Conservation (phyloP, 1,139 yeast species). For the Saccharomyces uvarum region DNA sequence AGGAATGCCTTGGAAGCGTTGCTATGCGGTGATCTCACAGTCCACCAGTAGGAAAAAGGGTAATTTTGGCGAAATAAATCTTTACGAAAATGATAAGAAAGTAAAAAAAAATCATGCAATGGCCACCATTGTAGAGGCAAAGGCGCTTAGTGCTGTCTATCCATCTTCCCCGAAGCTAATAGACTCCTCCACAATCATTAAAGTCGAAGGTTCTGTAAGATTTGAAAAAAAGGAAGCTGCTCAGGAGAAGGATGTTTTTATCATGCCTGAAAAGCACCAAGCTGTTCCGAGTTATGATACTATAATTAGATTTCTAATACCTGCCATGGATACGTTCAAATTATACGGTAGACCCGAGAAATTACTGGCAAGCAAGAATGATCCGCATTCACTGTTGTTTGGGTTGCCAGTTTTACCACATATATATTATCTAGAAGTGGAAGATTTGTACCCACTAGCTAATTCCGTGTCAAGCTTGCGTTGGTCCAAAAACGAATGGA, state of each 20-base stretch:
- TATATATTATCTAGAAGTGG: slow-evolving; percentile 68
- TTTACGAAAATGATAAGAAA: slow-evolving; percentile 59
- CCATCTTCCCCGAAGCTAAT: slow-evolving; percentile 77
- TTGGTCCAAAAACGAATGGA: slow-evolving; percentile 75
- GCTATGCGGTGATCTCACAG: slow-evolving; percentile 89
- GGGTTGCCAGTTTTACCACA: slow-evolving; percentile 88
- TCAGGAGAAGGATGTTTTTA: slow-evolving; percentile 72
- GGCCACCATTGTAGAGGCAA: slow-evolving; percentile 69
- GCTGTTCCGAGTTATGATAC: slow-evolving; percentile 95
- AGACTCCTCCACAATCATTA: slow-evolving; percentile 80
- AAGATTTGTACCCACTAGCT: slow-evolving; percentile 44
- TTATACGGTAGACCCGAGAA: slow-evolving; percentile 88
- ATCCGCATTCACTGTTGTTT: slow-evolving; percentile 69
- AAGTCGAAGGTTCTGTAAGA: slow-evolving; percentile 72
- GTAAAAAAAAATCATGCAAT: slow-evolving; percentile 56
- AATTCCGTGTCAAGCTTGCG: slow-evolving; percentile 33
- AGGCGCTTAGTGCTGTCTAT: slow-evolving; percentile 82
- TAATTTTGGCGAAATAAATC: slow-evolving; percentile 46
- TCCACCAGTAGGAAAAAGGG: slow-evolving; percentile 39
- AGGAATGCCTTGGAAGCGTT: slow-evolving; percentile 96
- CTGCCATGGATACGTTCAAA: slow-evolving; percentile 76
- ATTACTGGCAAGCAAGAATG: slow-evolving; percentile 80
- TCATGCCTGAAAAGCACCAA: slow-evolving; percentile 93
- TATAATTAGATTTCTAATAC: slow-evolving; percentile 76
- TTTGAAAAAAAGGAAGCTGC: slow-evolving; percentile 56